phyloP scores from a whole-genome alignment of 2,329 filamentous ascomycete species.

The Xylariomycetidae sp. region DNA sequence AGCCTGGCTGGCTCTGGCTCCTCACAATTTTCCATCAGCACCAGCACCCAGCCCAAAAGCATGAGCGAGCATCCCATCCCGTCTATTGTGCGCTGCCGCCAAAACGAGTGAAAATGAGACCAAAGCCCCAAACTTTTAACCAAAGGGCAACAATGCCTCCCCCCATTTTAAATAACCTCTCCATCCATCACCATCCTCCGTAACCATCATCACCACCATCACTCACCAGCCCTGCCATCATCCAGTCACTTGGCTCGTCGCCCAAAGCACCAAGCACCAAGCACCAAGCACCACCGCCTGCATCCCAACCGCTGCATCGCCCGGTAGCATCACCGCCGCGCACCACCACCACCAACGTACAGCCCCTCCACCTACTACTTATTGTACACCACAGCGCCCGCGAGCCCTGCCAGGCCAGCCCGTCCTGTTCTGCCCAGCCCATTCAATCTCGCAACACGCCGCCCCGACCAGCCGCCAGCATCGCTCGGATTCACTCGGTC shows the following conservation, averaged over 20 bases:
- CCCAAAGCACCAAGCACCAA: not conserved
- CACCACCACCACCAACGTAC: constrained; percentile 2
- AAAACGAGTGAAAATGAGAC: constrained; percentile 29
- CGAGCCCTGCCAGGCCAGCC: not conserved
- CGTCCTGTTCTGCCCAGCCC: constrained; percentile 1
- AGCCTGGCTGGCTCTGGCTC: constrained; percentile 18
- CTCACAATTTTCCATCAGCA: constrained; percentile 21
- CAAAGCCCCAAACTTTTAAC: constrained; percentile 29
- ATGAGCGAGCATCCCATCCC: constrained; percentile 21
- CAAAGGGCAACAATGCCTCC: constrained; percentile 28
- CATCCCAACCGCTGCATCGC: constrained; percentile 10
- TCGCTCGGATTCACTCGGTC: constrained; percentile 15
- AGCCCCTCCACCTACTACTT: not conserved
- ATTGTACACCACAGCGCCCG: not conserved
- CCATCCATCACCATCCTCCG: constrained; percentile 18
- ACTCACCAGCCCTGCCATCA: too few species aligned
- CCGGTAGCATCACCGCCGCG: constrained; percentile 12
- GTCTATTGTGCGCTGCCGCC: constrained; percentile 24
- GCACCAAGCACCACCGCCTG: constrained; percentile 10
- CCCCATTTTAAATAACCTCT: constrained; percentile 29
- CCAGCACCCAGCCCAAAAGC: constrained; percentile 22
- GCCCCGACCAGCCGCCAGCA: constrained; percentile 11
- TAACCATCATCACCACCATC: constrained; percentile 18
- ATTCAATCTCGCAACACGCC: constrained; percentile 7
- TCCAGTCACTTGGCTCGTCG: constrained; percentile 5